Conservation (phyloP, 1,139 yeast genomes). For the Geotrichum candidum region DNA sequence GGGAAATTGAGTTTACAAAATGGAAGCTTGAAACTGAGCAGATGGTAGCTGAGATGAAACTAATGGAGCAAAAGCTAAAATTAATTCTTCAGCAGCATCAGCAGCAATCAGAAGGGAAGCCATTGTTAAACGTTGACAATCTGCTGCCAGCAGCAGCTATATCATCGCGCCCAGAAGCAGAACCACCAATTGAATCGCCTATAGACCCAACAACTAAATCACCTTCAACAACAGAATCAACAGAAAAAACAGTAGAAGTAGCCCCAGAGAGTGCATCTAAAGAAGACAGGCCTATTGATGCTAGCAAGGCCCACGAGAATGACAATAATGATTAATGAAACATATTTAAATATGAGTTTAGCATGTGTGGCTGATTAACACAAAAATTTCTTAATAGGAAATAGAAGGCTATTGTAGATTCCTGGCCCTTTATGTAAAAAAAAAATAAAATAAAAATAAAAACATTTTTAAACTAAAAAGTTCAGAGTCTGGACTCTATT, state of each 20-base stretch:
- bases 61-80: slow-evolving; percentile 1
- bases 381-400: background rate
- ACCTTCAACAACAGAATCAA: background rate
- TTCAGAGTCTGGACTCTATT: too few species aligned
- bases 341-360: background rate
- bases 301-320: background rate
- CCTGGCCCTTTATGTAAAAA: too few species aligned
- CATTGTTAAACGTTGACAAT: background rate
- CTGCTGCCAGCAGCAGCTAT: background rate
- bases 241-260: background rate
- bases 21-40: background rate
- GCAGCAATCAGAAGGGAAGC: background rate
- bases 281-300: background rate
- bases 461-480: too few species aligned
- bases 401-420: too few species aligned
- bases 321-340: background rate
- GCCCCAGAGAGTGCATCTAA: background rate
- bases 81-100: background rate
- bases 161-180: background rate
- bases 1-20: background rate
- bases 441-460: too few species aligned
- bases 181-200: background rate
- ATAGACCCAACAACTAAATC: background rate
- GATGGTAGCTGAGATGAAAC: slow-evolving; percentile 5
- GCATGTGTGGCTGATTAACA: background rate